Evolutionary conservation across 2,329 filamentous ascomycete genomes (phyloP), one percentile per base, ranked within the genome.

Genomic region (Coniochaeta sp.): DNA sequence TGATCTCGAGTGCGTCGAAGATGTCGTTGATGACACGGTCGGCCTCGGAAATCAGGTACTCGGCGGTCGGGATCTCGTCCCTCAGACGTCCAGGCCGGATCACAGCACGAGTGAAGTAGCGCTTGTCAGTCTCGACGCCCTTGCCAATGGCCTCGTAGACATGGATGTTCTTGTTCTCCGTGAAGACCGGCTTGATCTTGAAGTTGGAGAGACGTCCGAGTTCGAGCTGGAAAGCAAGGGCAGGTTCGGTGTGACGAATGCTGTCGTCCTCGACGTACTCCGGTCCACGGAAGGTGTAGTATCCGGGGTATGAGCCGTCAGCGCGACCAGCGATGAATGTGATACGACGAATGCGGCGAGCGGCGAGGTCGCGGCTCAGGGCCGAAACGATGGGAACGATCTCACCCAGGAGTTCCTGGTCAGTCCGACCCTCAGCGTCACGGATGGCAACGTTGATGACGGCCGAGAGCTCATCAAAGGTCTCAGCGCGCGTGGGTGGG

Each of bases 121-220:
- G 87, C 83, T 96, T 96, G 72, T 99, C 94, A 52, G 89, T 91
- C 67, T 96, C 91, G 33, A 91, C 87, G 48, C 88, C 88, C 78
- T 96, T 99, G 65, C 94, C 94, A 62, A 95, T 77, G 59, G 89
- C 94, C 77, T 97, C 91, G 72, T 97, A 99, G 54, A 99, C 91
- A 76, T 99, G 94, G 58, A 99, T 96, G 73, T 95, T 97, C 66
- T 95, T 88, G 78, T 99, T 99, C 73, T 97, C 91, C 0, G 94
- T 97, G 74, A 99, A 99, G 49, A 99, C 91, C 2, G 94, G 92
- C 76, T 91, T 95, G 73, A 97, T 95, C 75, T 91, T 86, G 82
- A 99, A 99, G 76, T 96, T 97, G 65, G 87, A 88, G 27, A 99
- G 82, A 69, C 94, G 88, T 54, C 85, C 87, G 57, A 99, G 85